Conservation (phyloP, 108 stramenopile species). For the Ochromonas danica region DNA sequence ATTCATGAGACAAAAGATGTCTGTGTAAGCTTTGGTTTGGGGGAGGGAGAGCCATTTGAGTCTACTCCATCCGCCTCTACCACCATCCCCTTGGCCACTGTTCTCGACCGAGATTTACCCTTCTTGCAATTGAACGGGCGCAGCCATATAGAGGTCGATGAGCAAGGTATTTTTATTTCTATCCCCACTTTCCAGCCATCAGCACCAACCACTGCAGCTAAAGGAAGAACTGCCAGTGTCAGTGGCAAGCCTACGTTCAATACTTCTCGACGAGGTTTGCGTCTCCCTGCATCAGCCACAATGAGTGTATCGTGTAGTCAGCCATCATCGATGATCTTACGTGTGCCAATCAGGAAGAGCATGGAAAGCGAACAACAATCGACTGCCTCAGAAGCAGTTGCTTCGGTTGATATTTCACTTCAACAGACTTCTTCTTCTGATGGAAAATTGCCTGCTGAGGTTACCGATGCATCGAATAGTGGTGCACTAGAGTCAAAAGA, state of each 20-base stretch:
- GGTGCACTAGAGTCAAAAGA: background rate
- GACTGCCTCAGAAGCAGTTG: background rate
- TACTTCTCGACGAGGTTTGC: constrained; percentile 10
- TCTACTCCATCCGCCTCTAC: background rate
- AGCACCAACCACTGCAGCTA: background rate
- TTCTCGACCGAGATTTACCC: background rate
- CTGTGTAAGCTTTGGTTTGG: constrained; percentile 3
- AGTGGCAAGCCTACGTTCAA: background rate
- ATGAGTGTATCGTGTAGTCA: background rate
- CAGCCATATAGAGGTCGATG: background rate
- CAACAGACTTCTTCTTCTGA: background rate
- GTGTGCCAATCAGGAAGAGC: background rate
- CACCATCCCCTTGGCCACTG: background rate
- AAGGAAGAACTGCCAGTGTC: background rate
- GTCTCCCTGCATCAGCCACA: background rate
- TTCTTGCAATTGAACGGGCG: constrained; percentile 1
- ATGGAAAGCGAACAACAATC: background rate
- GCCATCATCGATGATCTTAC: background rate
- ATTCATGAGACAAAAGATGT: background rate
- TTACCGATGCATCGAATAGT: background rate
- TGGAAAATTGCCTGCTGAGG: background rate
- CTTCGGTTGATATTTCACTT: background rate
- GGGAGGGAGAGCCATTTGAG: background rate
- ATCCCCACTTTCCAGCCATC: background rate
- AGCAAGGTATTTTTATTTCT: constrained; percentile 2